Evolutionary conservation across 2,329 filamentous ascomycete genomes (phyloP), one percentile per base, ranked within the genome.

Genomic region (Pseudocercospora macadamiae): DNA sequence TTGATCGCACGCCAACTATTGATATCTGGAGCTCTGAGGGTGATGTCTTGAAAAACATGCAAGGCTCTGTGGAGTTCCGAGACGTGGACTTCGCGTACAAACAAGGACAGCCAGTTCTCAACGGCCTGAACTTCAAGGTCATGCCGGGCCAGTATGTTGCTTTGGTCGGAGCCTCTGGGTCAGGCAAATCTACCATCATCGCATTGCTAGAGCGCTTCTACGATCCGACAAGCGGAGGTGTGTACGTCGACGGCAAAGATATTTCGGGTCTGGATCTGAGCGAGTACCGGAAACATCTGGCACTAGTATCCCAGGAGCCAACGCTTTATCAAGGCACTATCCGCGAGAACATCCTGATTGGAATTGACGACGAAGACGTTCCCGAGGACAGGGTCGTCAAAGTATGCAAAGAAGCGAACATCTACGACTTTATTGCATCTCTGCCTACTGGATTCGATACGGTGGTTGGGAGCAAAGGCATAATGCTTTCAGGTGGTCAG

Each of bases 1-100:
- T 58, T 51, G 54, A 60, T 12, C 26, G 36, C 19, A 51, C 32
- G 2, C 52, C 60, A 1, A 19, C 30, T 1, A 59, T 62, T 18
- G 60, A 62, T 16, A 12, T 51, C 10, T 61, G 55, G 32, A 59
- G 55, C 76, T 86, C 42, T 9, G 32, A 12, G 34, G 68, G 68
- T 5, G 23, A 54, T 4, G 53, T 65, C 23, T 26, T 65, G 1
- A n/a, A 25, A 3, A 4, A 54, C 12, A 48, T 59, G 1, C 18
- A 49, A 44, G 60, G 52, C 28, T 56, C 36, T 0, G 83, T 85
- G 69, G 75, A 76, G n/a, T 85, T 91, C 67, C 77, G 76, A 36
- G 76, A 86, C 58, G 81, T 90, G 3, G 74, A 79, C 19, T 90
- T 91, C 69, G 75, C 85, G 4, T 90, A 91, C 64, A 86, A 86